These are phyloP conservation scores for Penicillium flavigenum DNA, from an alignment of 495 filamentous ascomycete genomes.

Conservation along the genomic window DNA sequence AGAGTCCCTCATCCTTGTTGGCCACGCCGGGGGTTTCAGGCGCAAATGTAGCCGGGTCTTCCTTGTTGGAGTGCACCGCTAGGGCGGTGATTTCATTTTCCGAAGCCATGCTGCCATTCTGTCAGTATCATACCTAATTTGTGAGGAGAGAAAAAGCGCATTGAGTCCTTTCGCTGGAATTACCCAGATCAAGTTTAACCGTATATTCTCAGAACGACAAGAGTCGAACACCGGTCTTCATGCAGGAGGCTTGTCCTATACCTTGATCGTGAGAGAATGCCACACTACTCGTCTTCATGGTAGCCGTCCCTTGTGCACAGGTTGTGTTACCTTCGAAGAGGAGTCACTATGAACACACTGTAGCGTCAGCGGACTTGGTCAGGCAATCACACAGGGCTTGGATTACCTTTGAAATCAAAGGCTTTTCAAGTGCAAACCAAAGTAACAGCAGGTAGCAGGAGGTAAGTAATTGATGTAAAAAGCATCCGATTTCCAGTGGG, in stretches of 20 bases:
- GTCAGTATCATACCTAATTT: conserved; percentile 24
- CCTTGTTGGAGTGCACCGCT: conserved; percentile 31
- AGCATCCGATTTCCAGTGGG: background rate
- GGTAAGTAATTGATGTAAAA: background rate
- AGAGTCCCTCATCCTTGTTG: conserved; percentile 25
- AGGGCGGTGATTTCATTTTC: conserved; percentile 34
- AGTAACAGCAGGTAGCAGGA: background rate
- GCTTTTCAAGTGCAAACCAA: background rate
- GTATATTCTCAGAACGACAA: conserved; percentile 57
- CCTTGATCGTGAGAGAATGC: conserved; percentile 51
- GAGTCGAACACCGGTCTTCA: conserved; percentile 53
- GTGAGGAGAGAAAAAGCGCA: conserved; percentile 37
- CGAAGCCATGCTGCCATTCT: conserved; percentile 36
- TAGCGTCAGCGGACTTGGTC: background rate
- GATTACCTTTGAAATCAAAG: background rate
- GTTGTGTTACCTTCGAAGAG: conserved; percentile 20
- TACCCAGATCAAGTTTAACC: conserved; percentile 64
- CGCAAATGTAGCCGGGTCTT: conserved; percentile 13
- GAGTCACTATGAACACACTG: conserved; percentile 2
- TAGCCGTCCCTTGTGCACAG: conserved; percentile 31
- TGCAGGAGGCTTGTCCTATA: conserved; percentile 45
- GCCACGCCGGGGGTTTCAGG: conserved; percentile 10
- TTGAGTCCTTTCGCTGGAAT: conserved; percentile 62
- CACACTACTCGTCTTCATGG: conserved; percentile 47
- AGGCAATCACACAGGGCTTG: background rate